Percentiles rank a stretch among this genome's conserved stretches.
Conservation (phyloP, 169 alveolate genomes). For the Plasmodium ovale region DNA sequence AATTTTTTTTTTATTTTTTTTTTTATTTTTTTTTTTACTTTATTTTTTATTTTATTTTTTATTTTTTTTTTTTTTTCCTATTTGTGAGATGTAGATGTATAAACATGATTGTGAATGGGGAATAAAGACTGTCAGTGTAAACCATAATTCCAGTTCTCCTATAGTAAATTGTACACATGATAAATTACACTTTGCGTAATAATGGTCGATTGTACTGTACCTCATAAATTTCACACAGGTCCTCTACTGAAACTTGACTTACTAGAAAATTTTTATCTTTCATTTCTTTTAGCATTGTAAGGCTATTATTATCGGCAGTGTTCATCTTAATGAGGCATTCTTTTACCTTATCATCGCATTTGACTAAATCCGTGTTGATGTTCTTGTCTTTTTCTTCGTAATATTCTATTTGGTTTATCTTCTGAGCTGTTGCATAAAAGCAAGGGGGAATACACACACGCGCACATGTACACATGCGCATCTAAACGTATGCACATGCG, state of each 20-base stretch:
- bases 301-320: constrained; percentile 36
- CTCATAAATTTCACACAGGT: constrained; percentile 69
- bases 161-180: neutral
- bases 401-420: constrained; percentile 47
- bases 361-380: constrained; percentile 25
- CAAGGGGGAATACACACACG: neutral
- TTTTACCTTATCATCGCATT: constrained; percentile 41
- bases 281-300: constrained; percentile 29
- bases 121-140: neutral
- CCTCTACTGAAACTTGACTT: constrained; percentile 52
- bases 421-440: constrained; percentile 34
- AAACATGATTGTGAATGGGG: no score
- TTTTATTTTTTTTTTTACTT: no score
- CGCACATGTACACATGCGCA: neutral
- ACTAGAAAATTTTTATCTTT: constrained; percentile 36
- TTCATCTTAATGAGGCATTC: constrained; percentile 17
- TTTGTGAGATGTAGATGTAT: no score
- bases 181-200: no score
- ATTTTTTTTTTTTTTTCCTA: no score
- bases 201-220: constrained; percentile 13
- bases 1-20: neutral
- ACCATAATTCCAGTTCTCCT: neutral
- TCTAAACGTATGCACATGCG: neutral
- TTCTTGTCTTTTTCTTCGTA: constrained; percentile 55
- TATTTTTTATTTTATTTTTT: no score